Conservation (phyloP, 2,329 filamentous ascomycete genomes). For the Zopfia rhizophila region DNA sequence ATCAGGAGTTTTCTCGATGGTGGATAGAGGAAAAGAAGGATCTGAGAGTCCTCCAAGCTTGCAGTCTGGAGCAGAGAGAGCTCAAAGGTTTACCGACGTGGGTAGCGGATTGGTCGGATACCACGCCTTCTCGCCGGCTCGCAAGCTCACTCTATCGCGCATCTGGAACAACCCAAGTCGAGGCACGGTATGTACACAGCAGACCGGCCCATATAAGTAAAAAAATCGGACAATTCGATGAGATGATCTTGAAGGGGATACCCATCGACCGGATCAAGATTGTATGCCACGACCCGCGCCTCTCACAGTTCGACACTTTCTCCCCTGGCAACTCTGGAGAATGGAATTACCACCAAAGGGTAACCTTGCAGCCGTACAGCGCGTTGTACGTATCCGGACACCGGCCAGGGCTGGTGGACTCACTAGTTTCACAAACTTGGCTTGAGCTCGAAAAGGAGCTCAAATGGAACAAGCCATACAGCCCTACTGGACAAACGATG, state of each 20-base stretch:
- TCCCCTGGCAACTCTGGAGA: no score
- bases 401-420: not conserved
- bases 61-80: slow-evolving; percentile 5
- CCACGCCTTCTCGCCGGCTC: slow-evolving; percentile 6
- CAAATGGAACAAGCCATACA: slow-evolving; percentile 2
- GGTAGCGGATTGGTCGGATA: slow-evolving; percentile 11
- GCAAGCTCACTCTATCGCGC: slow-evolving; percentile 3
- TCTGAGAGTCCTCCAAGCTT: slow-evolving; percentile 5
- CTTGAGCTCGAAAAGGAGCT: no score
- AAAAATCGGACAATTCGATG: no score
- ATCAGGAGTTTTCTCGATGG: slow-evolving; percentile 7
- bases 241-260: slow-evolving; percentile 3
- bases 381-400: slow-evolving; percentile 6
- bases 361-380: not conserved
- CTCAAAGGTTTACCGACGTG: slow-evolving; percentile 4
- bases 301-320: no score
- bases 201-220: no score
- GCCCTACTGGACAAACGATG: slow-evolving; percentile 7
- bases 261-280: slow-evolving; percentile 1
- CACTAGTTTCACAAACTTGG: no score
- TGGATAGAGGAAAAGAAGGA: slow-evolving; percentile 8
- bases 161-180: slow-evolving; percentile 2
- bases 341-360: no score
- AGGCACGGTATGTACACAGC: slow-evolving; percentile 3
- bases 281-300: slow-evolving; percentile 1